Percentiles rank a stretch among this genome's conserved stretches.
These are phyloP conservation scores for Phytophthora megakarya DNA, from an alignment of 352 stramenopile genomes.

Conservation along the genomic window DNA sequence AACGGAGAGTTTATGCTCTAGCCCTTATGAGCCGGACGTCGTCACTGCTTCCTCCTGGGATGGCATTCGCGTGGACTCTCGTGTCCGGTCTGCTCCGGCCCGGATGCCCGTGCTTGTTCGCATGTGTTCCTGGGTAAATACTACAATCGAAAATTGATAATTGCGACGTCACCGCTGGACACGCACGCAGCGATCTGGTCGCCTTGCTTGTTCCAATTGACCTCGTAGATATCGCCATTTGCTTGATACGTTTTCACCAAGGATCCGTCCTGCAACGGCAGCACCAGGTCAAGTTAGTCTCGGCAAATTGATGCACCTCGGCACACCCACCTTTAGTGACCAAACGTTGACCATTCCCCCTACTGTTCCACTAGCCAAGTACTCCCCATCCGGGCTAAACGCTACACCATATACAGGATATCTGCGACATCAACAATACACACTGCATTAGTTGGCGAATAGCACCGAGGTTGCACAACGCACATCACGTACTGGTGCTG, in stretches of 20 bases:
- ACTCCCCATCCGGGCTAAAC: constrained; percentile 91
- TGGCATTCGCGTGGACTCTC: constrained; percentile 12
- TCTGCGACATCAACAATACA: constrained; percentile 35
- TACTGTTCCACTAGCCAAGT: constrained; percentile 96
- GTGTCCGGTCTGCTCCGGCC: constrained; percentile 7
- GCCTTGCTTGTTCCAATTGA: constrained; percentile 96
- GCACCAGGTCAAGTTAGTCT: constrained; percentile 7
- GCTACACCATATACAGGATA: constrained; percentile 88
- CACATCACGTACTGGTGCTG: constrained; percentile 90
- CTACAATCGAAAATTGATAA: constrained; percentile 93
- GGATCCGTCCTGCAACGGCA: constrained; percentile 63
- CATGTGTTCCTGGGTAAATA: constrained; percentile 65
- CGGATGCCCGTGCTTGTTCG: constrained; percentile 27
- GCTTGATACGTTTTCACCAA: constrained; percentile 90
- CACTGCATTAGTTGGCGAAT: constrained; percentile 25
- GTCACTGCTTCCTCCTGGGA: constrained; percentile 26
- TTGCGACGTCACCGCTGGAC: constrained; percentile 85
- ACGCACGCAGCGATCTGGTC: constrained; percentile 87
- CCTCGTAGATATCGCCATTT: constrained; percentile 98
- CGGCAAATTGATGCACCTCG: constrained; percentile 35
- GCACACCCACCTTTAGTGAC: constrained; percentile 93
- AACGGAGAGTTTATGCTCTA: constrained; percentile 41
- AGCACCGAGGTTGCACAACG: constrained; percentile 7
- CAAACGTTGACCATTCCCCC: constrained; percentile 97
- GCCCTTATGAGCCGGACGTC: constrained; percentile 40